Evolutionary conservation across 2,329 filamentous ascomycete species (phyloP), one percentile per base, ranked within the genome.

Genomic region (Neopestalotiopsis rosae): DNA sequence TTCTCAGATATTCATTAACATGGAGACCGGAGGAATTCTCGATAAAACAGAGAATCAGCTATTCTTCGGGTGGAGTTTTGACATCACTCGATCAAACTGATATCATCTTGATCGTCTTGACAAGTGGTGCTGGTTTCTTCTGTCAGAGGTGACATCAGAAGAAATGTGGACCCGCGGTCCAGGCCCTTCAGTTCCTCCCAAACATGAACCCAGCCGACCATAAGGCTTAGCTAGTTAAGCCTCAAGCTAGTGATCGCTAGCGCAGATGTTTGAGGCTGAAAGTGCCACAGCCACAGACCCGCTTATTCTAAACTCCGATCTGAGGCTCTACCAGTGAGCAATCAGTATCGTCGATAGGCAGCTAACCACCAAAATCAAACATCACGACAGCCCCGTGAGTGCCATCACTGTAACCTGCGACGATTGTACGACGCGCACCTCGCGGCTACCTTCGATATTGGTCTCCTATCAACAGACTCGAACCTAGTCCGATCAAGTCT

Each of bases 261-360:
- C 12, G 59, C 62, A 20, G 28, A 4, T 5, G 34, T 2, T 32
- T 67, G 65, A 67, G 65, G 65, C 65, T 67, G 52, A 61, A 61
- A 17, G n/a, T 34, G 65, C 65, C 65, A 67, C 65, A 61, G 20
- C 38, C 13, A 7, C n/a, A 9, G 61, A 17, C 20, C 61, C 61
- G 24, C 63, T 57, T 66, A 66, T 66, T 4, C 63, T 57, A 57
- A 58, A 56, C 45, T 57, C 63, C 63, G 63, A 30, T 20, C 30
- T 17, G 20, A 28, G 24, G 10, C 28, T 56, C 63, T 32, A 13
- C 62, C 14, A 49, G 9, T 28, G 24, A 28, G 24, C 3, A 28
- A 3, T 28, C 24, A 28, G 24, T 28, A 28, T 28, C 24, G 24
- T 28, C 3, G 38, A 6, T 28, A 49, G 38, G 32, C 52, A 52